Percentiles rank a stretch among this genome's conserved stretches.
These are phyloP conservation scores for Cymodocea nodosa DNA, from an alignment of 116 monocot genomes.

Conservation along the genomic window DNA sequence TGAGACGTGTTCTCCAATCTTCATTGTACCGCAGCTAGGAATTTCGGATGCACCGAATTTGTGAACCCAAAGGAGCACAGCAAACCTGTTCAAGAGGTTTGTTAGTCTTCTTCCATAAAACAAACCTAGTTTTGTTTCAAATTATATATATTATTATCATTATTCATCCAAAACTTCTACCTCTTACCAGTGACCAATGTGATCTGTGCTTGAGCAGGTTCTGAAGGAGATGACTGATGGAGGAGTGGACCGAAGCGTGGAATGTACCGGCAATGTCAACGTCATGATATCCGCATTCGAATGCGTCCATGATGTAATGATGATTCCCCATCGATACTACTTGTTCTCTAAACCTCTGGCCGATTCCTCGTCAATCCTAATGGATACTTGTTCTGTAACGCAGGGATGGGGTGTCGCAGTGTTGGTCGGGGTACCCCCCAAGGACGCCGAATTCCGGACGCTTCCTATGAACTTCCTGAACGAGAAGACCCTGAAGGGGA, in stretches of 20 bases:
- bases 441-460: conserved; percentile 40
- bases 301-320: conserved; percentile 56
- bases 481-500: conserved; percentile 84
- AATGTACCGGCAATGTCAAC: conserved; percentile 38
- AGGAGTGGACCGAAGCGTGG: conserved; percentile 44
- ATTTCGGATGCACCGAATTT: conserved; percentile 76
- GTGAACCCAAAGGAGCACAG: conserved; percentile 63
- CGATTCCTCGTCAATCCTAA: too few species aligned
- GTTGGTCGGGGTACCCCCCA: too few species aligned
- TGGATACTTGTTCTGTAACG: too few species aligned
- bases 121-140: conserved; percentile 38
- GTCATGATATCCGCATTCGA: conserved; percentile 76
- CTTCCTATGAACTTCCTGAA: conserved; percentile 62
- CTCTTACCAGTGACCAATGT: conserved; percentile 6
- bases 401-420: too few species aligned
- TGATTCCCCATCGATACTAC: neutral
- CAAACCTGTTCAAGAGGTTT: conserved; percentile 65
- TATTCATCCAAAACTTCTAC: too few species aligned
- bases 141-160: conserved; percentile 31
- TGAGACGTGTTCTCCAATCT: too few species aligned
- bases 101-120: neutral
- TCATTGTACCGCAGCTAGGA: conserved; percentile 36
- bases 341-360: too few species aligned
- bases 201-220: conserved; percentile 24
- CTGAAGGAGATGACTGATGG: conserved; percentile 50